Evolutionary conservation across 179 eudicot species (phyloP).

Genomic region (Sideroxylon spinosum): DNA sequence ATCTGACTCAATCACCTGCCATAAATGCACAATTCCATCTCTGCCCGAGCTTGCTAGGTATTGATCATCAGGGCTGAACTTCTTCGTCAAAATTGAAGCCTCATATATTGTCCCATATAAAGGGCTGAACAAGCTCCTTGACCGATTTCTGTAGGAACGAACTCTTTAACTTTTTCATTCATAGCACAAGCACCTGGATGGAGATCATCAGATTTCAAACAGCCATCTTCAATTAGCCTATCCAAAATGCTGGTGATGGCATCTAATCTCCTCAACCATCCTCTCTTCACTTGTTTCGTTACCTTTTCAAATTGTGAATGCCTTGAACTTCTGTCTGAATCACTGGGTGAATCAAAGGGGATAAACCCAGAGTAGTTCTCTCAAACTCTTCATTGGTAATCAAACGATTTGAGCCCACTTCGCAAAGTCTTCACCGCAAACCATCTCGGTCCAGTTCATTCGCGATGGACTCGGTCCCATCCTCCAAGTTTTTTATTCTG

Average conservation of each 20-base stretch:
- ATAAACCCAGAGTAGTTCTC: conserved; percentile 22
- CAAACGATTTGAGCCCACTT: conserved; percentile 19
- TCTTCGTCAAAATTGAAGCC: conserved; percentile 57
- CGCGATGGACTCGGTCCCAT: conserved; percentile 25
- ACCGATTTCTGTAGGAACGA: conserved; percentile 44
- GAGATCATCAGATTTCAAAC: conserved; percentile 8
- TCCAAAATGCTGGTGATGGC: conserved; percentile 45
- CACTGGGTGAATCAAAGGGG: conserved; percentile 30
- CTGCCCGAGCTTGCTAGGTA: conserved; percentile 85
- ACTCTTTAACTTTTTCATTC: conserved; percentile 56
- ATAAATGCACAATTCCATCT: conserved; percentile 71
- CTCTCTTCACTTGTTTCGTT: conserved; percentile 38
- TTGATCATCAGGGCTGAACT: conserved; percentile 37
- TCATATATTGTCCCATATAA: conserved; percentile 62
- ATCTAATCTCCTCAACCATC: conserved; percentile 50
- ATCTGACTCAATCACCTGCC: conserved; percentile 69
- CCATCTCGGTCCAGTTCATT: conserved; percentile 23
- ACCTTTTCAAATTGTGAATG: conserved; percentile 19
- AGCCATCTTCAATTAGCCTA: conserved; percentile 25
- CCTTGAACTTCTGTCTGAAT: conserved; percentile 21
- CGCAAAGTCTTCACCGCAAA: conserved; percentile 9
- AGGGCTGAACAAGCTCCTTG: conserved; percentile 77
- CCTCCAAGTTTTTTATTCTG: conserved; percentile 19
- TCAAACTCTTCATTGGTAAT: conserved; percentile 18
- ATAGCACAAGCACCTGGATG: conserved; percentile 26